Conservation (phyloP, 2,329 filamentous ascomycete species). For the Fusarium sp. region DNA sequence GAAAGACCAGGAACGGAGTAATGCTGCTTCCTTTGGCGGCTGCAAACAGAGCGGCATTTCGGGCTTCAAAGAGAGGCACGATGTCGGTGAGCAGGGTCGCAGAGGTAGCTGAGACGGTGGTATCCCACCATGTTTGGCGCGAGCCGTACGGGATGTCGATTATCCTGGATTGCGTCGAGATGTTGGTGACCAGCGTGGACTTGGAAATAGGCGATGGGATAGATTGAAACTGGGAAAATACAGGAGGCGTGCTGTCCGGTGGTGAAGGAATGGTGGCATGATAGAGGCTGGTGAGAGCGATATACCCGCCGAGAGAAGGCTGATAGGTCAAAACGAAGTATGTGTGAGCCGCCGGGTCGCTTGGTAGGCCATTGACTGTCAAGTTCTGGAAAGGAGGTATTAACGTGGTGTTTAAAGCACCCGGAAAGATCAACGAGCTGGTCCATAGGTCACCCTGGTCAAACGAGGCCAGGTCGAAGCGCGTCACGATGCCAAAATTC, state of each 20-base stretch:
- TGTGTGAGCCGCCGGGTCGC: slow-evolving; percentile 36
- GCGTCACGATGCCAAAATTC: slow-evolving; percentile 36
- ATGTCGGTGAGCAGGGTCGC: slow-evolving; percentile 44
- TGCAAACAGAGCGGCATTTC: slow-evolving; percentile 20
- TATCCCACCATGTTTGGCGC: slow-evolving; percentile 48
- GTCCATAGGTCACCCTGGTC: slow-evolving; percentile 47
- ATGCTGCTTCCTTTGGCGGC: slow-evolving; percentile 18
- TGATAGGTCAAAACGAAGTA: slow-evolving; percentile 30
- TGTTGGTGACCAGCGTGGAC: slow-evolving; percentile 39
- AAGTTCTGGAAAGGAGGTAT: slow-evolving; percentile 26
- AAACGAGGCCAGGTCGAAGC: slow-evolving; percentile 47
- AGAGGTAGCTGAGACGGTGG: slow-evolving; percentile 40
- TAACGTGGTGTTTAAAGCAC: slow-evolving; percentile 22
- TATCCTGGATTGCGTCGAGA: slow-evolving; percentile 38
- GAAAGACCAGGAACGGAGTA: slow-evolving; percentile 47
- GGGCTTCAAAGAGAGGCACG: slow-evolving; percentile 40
- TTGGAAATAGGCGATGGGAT: slow-evolving; percentile 36
- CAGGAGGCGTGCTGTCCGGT: slow-evolving; percentile 21
- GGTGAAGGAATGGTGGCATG: slow-evolving; percentile 15
- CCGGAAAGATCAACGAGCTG: slow-evolving; percentile 30
- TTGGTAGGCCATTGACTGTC: slow-evolving; percentile 24
- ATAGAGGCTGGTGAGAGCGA: slow-evolving; percentile 8
- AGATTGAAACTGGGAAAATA: slow-evolving; percentile 41
- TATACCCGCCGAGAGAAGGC: neutral
- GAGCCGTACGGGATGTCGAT: slow-evolving; percentile 42